phyloP scores from a whole-genome alignment of 108 stramenopile genomes.

The Chaetoceros muelleri region DNA sequence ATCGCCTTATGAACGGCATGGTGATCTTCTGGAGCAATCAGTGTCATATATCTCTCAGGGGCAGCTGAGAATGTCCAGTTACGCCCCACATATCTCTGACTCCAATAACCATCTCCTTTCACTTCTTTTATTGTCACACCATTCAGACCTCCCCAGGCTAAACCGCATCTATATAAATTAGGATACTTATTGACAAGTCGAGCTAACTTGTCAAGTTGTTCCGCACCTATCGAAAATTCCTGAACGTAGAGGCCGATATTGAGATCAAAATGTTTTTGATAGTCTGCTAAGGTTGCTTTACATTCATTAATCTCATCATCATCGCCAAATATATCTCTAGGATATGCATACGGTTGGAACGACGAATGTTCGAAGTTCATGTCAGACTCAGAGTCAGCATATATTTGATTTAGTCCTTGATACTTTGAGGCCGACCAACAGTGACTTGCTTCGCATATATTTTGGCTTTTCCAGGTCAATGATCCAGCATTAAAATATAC shows the following conservation, averaged over 20 bases:
- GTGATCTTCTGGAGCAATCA: slow-evolving; percentile 36
- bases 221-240: slow-evolving; percentile 48
- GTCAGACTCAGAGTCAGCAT: slow-evolving; percentile 6
- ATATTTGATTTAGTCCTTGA: background rate
- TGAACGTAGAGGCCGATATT: slow-evolving; percentile 54
- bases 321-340: slow-evolving; percentile 7
- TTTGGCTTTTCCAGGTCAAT: slow-evolving; percentile 36
- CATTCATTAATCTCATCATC: slow-evolving; percentile 22
- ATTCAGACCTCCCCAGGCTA: slow-evolving; percentile 51
- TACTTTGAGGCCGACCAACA: slow-evolving; percentile 1
- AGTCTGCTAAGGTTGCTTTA: slow-evolving; percentile 39
- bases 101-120: slow-evolving; percentile 37
- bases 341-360: slow-evolving; percentile 43
- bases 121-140: slow-evolving; percentile 30
- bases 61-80: slow-evolving; percentile 29
- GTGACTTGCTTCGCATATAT: slow-evolving; percentile 17
- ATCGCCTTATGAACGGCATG: slow-evolving; percentile 39
- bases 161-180: slow-evolving; percentile 33
- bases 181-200: slow-evolving; percentile 30
- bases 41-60: slow-evolving; percentile 31
- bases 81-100: slow-evolving; percentile 31
- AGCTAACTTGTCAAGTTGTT: slow-evolving; percentile 27
- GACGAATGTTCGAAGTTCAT: slow-evolving; percentile 16
- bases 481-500: slow-evolving; percentile 54
- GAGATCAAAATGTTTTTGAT: slow-evolving; percentile 33